Percentiles rank a stretch among this genome's conserved stretches.
Conservation (phyloP, 257 asterid species). For the Solanum peruvianum region DNA sequence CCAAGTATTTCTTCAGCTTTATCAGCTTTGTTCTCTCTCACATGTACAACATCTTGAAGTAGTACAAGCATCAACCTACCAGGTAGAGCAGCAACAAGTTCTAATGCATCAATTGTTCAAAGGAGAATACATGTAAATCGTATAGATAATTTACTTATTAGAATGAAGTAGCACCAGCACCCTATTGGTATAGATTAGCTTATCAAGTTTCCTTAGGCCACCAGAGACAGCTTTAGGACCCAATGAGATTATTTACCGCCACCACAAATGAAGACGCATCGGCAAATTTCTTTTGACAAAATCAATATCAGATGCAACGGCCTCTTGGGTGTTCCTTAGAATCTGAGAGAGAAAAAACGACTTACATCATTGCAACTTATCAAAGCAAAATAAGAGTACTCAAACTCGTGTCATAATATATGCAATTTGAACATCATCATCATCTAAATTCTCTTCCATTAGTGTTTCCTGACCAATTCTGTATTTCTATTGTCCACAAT, state of each 20-base stretch:
- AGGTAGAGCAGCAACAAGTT: constrained; percentile 69
- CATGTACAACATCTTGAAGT: constrained; percentile 85
- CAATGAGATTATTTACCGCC: constrained; percentile 58
- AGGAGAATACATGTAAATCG: background rate
- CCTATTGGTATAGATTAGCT: constrained; percentile 63
- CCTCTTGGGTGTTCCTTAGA: too few relatives aligned
- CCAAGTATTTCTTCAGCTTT: background rate
- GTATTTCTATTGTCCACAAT: too few relatives aligned
- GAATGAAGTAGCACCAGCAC: constrained; percentile 68
- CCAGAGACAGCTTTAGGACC: constrained; percentile 81
- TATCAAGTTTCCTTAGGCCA: constrained; percentile 84
- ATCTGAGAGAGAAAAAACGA: too few relatives aligned
- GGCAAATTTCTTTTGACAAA: constrained; percentile 12
- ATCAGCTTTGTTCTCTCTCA: constrained; percentile 80
- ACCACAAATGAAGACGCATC: constrained; percentile 73
- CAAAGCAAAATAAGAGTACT: too few relatives aligned
- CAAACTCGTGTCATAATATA: too few relatives aligned
- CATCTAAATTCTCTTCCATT: too few relatives aligned
- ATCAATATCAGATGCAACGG: too few relatives aligned
- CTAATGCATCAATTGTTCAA: background rate
- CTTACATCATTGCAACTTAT: too few relatives aligned
- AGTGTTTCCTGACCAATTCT: too few relatives aligned
- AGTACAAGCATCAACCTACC: constrained; percentile 55
- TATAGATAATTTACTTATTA: constrained; percentile 43
- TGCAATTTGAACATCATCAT: too few relatives aligned